These are phyloP conservation scores for Alternaria gansuensis DNA, from an alignment of 2,329 filamentous ascomycete genomes.

Conservation along the genomic window DNA sequence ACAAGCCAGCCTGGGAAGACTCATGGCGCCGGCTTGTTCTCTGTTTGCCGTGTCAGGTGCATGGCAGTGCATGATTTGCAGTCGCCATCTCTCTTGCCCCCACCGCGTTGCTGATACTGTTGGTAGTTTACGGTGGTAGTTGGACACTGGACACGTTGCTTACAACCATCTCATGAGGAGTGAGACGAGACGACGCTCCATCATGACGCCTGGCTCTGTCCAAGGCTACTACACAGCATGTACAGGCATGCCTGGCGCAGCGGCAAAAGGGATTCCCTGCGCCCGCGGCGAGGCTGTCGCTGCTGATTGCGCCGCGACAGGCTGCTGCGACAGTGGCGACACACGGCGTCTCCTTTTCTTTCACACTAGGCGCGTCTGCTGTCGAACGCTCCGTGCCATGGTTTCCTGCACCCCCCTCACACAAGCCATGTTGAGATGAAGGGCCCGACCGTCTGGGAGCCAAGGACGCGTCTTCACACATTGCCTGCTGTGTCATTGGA, in stretches of 20 bases:
- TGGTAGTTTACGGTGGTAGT: too few relatives aligned
- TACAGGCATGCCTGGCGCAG: constrained; percentile 34
- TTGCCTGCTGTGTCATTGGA: constrained; percentile 28
- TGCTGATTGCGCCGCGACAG: constrained; percentile 24
- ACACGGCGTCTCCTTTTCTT: constrained; percentile 38
- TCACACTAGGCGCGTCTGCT: constrained; percentile 19
- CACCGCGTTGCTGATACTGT: neutral
- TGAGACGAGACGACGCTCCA: constrained; percentile 33
- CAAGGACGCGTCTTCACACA: constrained; percentile 29
- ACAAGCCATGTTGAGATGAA: constrained; percentile 26
- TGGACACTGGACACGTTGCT: neutral
- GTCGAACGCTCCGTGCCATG: constrained; percentile 21
- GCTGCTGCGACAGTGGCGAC: constrained; percentile 26
- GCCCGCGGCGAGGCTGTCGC: constrained; percentile 21
- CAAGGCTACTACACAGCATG: constrained; percentile 29
- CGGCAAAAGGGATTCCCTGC: constrained; percentile 13
- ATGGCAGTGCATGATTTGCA: constrained; percentile 14
- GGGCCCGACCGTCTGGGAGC: constrained; percentile 22
- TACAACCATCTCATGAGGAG: neutral
- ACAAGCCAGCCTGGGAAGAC: constrained; percentile 24
- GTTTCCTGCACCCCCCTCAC: constrained; percentile 14
- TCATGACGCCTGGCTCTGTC: constrained; percentile 20
- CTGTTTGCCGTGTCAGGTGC: neutral
- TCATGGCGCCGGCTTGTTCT: constrained; percentile 27
- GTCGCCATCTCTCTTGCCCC: constrained; percentile 7